These are phyloP conservation scores for Amaranthus hypochondriacus DNA, from an alignment of 148 eudicot genomes.

Conservation along the genomic window DNA sequence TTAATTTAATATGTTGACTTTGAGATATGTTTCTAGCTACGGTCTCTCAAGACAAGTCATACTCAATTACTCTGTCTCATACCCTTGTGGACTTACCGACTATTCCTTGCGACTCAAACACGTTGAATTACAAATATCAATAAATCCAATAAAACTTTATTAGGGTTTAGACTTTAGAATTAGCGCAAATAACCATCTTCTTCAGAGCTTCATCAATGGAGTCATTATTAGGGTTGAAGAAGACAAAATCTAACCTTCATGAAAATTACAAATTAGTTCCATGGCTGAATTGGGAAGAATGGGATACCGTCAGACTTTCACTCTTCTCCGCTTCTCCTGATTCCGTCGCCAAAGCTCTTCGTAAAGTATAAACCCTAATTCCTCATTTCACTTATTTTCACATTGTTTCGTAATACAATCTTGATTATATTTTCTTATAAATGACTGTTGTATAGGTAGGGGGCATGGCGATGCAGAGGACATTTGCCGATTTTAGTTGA, in stretches of 20 bases:
- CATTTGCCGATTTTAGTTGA: slow-evolving; percentile 65
- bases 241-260: slow-evolving; percentile 1
- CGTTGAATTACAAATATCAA: no score
- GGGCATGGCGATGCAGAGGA: slow-evolving; percentile 84
- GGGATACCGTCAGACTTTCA: slow-evolving; percentile 60
- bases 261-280: slow-evolving; percentile 56
- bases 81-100: no score
- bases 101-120: no score
- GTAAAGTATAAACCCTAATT: slow-evolving; percentile 32
- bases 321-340: slow-evolving; percentile 56
- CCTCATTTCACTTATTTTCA: not conserved
- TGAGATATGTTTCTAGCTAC: no score
- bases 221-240: slow-evolving; percentile 4
- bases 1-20: no score
- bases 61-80: no score
- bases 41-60: no score
- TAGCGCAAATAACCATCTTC: not conserved
- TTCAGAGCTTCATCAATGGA: slow-evolving; percentile 23
- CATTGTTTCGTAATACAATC: not conserved
- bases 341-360: slow-evolving; percentile 49
- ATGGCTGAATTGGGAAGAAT: slow-evolving; percentile 87
- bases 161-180: slow-evolving; percentile 19
- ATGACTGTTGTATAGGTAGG: slow-evolving; percentile 35
- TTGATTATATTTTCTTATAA: not conserved
- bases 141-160: no score